phyloP scores from a whole-genome alignment of 139 green algal genomes.

The Haematococcus lacustris region DNA sequence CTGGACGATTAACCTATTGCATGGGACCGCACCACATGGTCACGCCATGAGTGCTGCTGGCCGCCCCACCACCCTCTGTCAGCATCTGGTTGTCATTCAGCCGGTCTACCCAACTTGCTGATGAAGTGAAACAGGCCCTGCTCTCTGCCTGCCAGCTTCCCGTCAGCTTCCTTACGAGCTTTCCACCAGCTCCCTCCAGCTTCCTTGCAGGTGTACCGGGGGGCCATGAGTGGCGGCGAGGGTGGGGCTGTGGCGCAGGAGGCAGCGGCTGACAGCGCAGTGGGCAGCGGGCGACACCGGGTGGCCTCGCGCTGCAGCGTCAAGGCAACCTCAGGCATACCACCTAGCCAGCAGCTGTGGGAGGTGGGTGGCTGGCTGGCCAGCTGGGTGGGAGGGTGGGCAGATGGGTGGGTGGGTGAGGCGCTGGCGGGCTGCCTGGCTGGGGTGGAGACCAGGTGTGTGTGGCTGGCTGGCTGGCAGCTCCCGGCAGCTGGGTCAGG shows the following conservation, averaged over 20 bases:
- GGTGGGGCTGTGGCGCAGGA: not conserved
- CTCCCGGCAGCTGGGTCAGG: not conserved
- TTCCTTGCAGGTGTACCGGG: not conserved
- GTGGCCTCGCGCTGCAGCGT: not conserved
- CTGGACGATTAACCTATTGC: no score
- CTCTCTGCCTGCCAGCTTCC: not conserved
- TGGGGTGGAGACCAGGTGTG: no score
- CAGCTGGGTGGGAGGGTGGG: not conserved
- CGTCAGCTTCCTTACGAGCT: not conserved
- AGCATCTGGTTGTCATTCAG: no score
- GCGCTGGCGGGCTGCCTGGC: no score
- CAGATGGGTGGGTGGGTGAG: not conserved
- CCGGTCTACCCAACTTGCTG: no score
- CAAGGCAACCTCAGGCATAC: not conserved
- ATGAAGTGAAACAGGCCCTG: not conserved
- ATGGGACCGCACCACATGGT: no score
- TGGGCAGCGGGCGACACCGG: not conserved
- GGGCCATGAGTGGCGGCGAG: not conserved
- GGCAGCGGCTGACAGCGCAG: no score
- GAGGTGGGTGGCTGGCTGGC: not conserved
- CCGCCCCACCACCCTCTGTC: no score
- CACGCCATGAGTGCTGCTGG: no score
- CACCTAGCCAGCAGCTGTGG: not conserved
- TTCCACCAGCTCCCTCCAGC: not conserved
- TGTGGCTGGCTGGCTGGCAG: not conserved